Evolutionary conservation across 305 asterid species (phyloP).

Genomic region (Fraxinus sp.): DNA sequence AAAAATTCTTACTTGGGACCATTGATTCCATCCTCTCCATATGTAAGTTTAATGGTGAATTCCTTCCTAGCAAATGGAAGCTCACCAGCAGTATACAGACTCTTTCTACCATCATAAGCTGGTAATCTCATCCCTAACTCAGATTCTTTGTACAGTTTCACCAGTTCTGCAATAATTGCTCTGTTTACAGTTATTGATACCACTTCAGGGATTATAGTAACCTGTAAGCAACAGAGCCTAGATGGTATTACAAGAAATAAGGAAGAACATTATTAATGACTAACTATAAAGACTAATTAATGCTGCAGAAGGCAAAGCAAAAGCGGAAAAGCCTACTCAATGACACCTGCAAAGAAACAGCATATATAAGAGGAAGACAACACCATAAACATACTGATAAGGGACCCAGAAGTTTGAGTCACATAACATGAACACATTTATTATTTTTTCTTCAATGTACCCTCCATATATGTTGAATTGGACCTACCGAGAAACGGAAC

Average conservation of each 20-base stretch:
- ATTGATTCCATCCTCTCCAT: slow-evolving; percentile 69
- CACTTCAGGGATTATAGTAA: slow-evolving; percentile 88
- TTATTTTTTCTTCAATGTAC: slow-evolving; percentile 13
- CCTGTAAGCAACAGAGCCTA: slow-evolving; percentile 45
- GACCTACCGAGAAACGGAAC: slow-evolving; percentile 29
- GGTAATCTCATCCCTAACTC: slow-evolving; percentile 91
- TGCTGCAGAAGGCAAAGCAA: slow-evolving; percentile 40
- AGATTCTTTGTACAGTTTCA: slow-evolving; percentile 76
- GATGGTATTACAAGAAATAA: slow-evolving; percentile 16
- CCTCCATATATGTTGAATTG: slow-evolving; percentile 10
- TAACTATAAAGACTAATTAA: slow-evolving; percentile 43
- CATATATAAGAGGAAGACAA: slow-evolving; percentile 30
- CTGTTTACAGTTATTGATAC: slow-evolving; percentile 75
- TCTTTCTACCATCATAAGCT: slow-evolving; percentile 93
- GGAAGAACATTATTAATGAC: slow-evolving; percentile 37
- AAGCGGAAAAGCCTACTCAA: slow-evolving; percentile 19
- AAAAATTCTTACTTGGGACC: slow-evolving; percentile 72
- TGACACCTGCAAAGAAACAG: slow-evolving; percentile 15
- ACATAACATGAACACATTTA: slow-evolving; percentile 30
- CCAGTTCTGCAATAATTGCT: slow-evolving; percentile 78
- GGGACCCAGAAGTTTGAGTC: slow-evolving; percentile 41
- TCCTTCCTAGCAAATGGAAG: slow-evolving; percentile 95
- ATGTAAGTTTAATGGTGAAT: slow-evolving; percentile 68
- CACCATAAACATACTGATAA: slow-evolving; percentile 36
- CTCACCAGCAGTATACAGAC: slow-evolving; percentile 95